Evolutionary conservation across 2,329 filamentous ascomycete species (phyloP).

Genomic region (Ascochyta fabae): DNA sequence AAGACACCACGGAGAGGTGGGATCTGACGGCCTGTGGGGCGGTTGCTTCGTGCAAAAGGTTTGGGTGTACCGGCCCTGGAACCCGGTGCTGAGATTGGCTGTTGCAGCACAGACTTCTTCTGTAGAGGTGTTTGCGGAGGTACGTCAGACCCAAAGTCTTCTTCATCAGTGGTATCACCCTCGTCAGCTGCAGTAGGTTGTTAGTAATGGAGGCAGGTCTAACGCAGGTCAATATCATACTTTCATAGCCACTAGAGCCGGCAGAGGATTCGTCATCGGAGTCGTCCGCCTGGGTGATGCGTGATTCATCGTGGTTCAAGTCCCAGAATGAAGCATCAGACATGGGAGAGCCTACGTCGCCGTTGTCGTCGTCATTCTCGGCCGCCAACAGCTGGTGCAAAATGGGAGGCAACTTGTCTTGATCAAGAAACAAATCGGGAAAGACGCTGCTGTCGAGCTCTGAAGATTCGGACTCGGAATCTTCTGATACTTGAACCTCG

Average conservation of each 20-base stretch:
- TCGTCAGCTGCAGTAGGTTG: constrained; percentile 58
- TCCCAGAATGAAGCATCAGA: constrained; percentile 67
- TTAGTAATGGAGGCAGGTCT: constrained; percentile 52
- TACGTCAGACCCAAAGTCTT: constrained; percentile 54
- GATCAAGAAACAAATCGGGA: constrained; percentile 78
- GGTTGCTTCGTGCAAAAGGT: constrained; percentile 46
- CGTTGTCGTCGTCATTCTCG: constrained; percentile 49
- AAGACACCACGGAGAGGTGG: constrained; percentile 46
- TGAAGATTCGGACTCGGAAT: constrained; percentile 48
- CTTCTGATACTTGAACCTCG: constrained; percentile 70
- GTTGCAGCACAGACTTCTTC: constrained; percentile 55
- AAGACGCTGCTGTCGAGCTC: constrained; percentile 72
- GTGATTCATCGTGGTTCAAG: constrained; percentile 58
- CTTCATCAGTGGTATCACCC: constrained; percentile 64
- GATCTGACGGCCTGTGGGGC: constrained; percentile 34
- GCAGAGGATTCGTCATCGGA: constrained; percentile 54
- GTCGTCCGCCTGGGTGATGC: constrained; percentile 41
- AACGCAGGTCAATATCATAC: constrained; percentile 53
- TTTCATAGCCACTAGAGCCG: constrained; percentile 63
- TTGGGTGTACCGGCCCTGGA: constrained; percentile 46
- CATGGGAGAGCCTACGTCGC: constrained; percentile 54
- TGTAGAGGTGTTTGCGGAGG: constrained; percentile 53
- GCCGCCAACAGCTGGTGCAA: constrained; percentile 77
- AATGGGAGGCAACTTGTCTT: constrained; percentile 73
- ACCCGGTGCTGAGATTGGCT: constrained; percentile 55